A percentile compares a stretch with the other conserved stretches of the same genome.
Evolutionary conservation across 441 rosid species (phyloP).

Genomic region (Melastoma candidum): DNA sequence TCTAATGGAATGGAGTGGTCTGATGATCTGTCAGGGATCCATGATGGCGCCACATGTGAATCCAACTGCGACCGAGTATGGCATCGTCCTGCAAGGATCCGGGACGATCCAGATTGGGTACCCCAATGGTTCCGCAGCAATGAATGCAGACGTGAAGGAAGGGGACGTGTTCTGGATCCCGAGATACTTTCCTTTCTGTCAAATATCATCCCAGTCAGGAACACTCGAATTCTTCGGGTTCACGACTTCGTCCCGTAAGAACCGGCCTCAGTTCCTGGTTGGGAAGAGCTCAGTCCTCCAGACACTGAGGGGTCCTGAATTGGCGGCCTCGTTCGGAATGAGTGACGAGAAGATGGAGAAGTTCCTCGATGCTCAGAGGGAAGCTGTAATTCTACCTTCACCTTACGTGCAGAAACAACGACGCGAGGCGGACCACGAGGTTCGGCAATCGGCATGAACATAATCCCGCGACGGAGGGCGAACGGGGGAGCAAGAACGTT

Average conservation of each 20-base stretch:
- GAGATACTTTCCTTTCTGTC: conserved; percentile 76
- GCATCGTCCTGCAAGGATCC: conserved; percentile 48
- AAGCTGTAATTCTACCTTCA: conserved; percentile 59
- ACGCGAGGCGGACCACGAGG: too few relatives aligned
- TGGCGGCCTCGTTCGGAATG: conserved; percentile 51
- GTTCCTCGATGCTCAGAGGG: conserved; percentile 36
- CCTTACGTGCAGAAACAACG: conserved; percentile 8
- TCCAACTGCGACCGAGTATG: conserved; percentile 72
- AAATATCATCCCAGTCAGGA: conserved; percentile 47
- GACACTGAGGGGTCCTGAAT: conserved; percentile 32
- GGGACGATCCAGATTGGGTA: conserved; percentile 59
- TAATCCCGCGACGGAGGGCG: too few relatives aligned
- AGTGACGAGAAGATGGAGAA: conserved; percentile 28
- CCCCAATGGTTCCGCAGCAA: conserved; percentile 70
- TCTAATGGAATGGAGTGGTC: too few relatives aligned
- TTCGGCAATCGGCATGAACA: too few relatives aligned
- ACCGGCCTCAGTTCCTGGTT: conserved; percentile 67
- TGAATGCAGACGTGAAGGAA: conserved; percentile 39
- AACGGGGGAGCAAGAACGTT: too few relatives aligned
- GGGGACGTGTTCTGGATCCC: conserved; percentile 81
- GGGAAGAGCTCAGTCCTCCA: conserved; percentile 53
- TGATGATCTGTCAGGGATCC: conserved; percentile 48
- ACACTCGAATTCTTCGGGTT: conserved; percentile 74
- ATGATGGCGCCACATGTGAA: conserved; percentile 94
- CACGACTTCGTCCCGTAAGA: conserved; percentile 68